Evolutionary conservation across 768 basidiomycete species (phyloP).

Genomic region (Mycena crocata): DNA sequence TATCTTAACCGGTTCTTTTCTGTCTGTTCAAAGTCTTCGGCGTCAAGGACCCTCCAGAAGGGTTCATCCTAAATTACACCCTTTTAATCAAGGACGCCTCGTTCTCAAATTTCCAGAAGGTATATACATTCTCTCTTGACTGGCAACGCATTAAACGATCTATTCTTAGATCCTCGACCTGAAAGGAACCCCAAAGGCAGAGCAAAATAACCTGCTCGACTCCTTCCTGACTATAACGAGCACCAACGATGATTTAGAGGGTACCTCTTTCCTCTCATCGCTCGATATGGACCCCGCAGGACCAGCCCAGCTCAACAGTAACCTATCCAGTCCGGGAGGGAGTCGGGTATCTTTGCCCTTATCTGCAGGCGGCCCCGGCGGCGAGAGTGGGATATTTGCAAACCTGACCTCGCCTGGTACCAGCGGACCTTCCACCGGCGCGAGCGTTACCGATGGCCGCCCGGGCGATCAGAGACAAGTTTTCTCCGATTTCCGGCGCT

Average conservation of each 20-base stretch:
- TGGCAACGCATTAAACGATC: neutral
- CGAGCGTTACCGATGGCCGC: slow-evolving; percentile 55
- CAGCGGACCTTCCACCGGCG: slow-evolving; percentile 72
- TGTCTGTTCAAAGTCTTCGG: neutral
- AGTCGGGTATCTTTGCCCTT: slow-evolving; percentile 70
- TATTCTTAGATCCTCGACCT: slow-evolving; percentile 85
- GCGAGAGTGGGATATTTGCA: slow-evolving; percentile 67
- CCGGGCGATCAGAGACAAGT: slow-evolving; percentile 73
- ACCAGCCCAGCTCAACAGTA: slow-evolving; percentile 58
- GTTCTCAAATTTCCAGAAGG: slow-evolving; percentile 99
- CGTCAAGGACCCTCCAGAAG: slow-evolving; percentile 88
- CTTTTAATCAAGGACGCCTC: slow-evolving; percentile 94
- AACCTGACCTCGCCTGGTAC: slow-evolving; percentile 71
- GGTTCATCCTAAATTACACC: slow-evolving; percentile 96
- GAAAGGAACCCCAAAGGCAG: slow-evolving; percentile 88
- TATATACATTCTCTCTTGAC: slow-evolving; percentile 39
- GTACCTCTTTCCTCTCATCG: slow-evolving; percentile 90
- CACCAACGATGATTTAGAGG: slow-evolving; percentile 88
- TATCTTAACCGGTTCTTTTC: slow-evolving; percentile 16
- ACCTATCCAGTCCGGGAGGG: slow-evolving; percentile 71
- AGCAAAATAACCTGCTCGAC: slow-evolving; percentile 92
- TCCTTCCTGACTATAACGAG: slow-evolving; percentile 94
- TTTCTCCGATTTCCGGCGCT: slow-evolving; percentile 88
- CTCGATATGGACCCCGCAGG: slow-evolving; percentile 94
- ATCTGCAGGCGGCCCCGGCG: slow-evolving; percentile 38